These are phyloP conservation scores for Solanum hybrid DNA, from an alignment of 305 asterid species.

Conservation along the genomic window DNA sequence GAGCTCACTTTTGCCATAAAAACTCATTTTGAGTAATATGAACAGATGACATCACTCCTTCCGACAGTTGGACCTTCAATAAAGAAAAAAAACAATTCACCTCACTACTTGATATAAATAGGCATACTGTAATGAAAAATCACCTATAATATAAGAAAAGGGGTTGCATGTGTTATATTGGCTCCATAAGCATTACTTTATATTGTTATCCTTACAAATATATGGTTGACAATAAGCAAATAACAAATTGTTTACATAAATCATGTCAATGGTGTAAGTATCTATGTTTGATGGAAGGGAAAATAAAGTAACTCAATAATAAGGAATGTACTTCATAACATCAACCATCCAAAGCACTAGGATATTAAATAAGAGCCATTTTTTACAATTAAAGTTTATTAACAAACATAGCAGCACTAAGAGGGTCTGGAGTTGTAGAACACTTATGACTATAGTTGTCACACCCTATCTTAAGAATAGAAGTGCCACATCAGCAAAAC, in stretches of 20 bases:
- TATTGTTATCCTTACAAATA: neutral
- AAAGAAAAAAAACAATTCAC: neutral
- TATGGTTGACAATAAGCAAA: neutral
- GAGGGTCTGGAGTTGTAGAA: neutral
- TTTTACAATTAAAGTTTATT: neutral
- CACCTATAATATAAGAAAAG: neutral
- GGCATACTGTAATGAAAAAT: neutral
- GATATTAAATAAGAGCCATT: neutral
- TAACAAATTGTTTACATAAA: neutral
- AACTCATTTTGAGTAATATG: conserved; percentile 57
- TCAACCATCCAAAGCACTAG: neutral
- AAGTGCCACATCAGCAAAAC: neutral
- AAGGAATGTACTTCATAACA: neutral
- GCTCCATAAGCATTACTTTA: neutral
- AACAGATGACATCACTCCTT: conserved; percentile 50
- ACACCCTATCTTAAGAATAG: neutral
- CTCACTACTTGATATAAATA: conserved; percentile 9
- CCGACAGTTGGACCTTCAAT: conserved; percentile 9
- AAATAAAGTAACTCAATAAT: neutral
- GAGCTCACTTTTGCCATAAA: conserved; percentile 50
- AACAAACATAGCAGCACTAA: neutral
- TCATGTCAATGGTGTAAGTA: neutral
- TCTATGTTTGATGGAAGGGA: neutral
- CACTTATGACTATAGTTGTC: neutral
- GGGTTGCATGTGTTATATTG: neutral